Evolutionary conservation across 1,284 basidiomycete species (phyloP), one percentile per base, ranked within the genome.

Genomic region (Cryptococcus sp.): DNA sequence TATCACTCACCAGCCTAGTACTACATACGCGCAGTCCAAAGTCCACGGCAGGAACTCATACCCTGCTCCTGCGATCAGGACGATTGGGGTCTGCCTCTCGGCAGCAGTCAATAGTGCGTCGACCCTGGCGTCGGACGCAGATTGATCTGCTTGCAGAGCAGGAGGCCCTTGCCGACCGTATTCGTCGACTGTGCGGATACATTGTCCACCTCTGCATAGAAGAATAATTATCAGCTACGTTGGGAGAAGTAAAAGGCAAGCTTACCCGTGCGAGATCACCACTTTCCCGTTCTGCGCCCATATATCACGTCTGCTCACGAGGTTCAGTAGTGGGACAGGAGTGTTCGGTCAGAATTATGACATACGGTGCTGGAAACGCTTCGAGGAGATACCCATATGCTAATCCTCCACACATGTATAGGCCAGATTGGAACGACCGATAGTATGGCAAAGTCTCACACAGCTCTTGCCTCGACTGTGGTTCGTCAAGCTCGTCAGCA

Each of bases 371-470:
- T 2, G 67, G 67, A 34, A 66, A 75, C 0, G 68, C 74, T 43
- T 77, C 75, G 0, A 77, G 59, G 8, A 77, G 66, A 49, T 77
- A 77, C 3, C 74, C 74, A 59, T 65, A 75, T 3, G 72, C 67
- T 2, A 75, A 62, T 11, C 64, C 57, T 4, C 54, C 51, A 48
- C 55, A 57, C 72, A 72, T 72, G 59, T 77, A 75, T 57, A 77
- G 63, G 0, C 75, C 74, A 15, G 73, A 65, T 57, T 77, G 75
- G 57, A 70, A 77, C 2, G 74, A 67, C 29, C 75, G 68, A 57
- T 77, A 77, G 59, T 77, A 77, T 8, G 74, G 73, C 50, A 77
- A 58, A 15, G 73, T 64, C 57, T 77, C 75, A 56, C 75, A 77
- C 3, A 77, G 68, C 48, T 77, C 75, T 58, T 75, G 75, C 13